Conservation (phyloP, 495 filamentous ascomycete genomes). For the Annulohypoxylon nitens region DNA sequence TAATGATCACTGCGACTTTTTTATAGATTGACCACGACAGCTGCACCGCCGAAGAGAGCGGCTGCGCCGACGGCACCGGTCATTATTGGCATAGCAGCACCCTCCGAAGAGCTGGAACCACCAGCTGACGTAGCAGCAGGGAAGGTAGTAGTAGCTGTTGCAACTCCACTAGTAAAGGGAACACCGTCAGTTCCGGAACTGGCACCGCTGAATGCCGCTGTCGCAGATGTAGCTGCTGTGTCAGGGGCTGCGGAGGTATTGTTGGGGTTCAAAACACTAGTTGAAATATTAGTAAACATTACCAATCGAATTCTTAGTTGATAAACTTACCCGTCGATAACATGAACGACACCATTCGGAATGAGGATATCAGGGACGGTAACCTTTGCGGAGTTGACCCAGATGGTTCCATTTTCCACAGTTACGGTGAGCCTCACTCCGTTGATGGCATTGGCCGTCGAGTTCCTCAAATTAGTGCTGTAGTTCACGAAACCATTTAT, state of each 20-base stretch:
- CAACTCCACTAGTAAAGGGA: slow-evolving; percentile 62
- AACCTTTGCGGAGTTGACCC: slow-evolving; percentile 66
- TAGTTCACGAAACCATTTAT: slow-evolving; percentile 68
- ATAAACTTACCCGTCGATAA: slow-evolving; percentile 65
- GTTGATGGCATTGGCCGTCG: slow-evolving; percentile 58
- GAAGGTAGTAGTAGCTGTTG: slow-evolving; percentile 52
- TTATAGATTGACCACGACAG: slow-evolving; percentile 40
- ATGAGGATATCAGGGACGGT: slow-evolving; percentile 70
- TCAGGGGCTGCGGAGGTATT: slow-evolving; percentile 62
- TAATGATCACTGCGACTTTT: background rate
- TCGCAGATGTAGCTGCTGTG: slow-evolving; percentile 58
- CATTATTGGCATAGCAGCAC: slow-evolving; percentile 42
- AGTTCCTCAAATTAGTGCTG: slow-evolving; percentile 58
- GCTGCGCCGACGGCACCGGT: slow-evolving; percentile 52
- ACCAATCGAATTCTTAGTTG: too few relatives aligned
- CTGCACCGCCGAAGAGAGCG: slow-evolving; percentile 56
- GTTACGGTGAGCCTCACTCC: slow-evolving; percentile 67
- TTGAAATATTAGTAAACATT: background rate
- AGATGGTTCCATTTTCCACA: slow-evolving; percentile 59
- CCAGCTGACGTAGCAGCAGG: slow-evolving; percentile 51
- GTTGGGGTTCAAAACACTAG: slow-evolving; percentile 72
- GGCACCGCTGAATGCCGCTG: slow-evolving; percentile 66
- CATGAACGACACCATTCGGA: slow-evolving; percentile 75
- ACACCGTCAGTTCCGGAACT: slow-evolving; percentile 55
- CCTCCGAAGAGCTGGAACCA: slow-evolving; percentile 24